Base-by-base conservation (phyloP, 805 yeast species). In the Hanseniaspora mollemarum region DNA sequence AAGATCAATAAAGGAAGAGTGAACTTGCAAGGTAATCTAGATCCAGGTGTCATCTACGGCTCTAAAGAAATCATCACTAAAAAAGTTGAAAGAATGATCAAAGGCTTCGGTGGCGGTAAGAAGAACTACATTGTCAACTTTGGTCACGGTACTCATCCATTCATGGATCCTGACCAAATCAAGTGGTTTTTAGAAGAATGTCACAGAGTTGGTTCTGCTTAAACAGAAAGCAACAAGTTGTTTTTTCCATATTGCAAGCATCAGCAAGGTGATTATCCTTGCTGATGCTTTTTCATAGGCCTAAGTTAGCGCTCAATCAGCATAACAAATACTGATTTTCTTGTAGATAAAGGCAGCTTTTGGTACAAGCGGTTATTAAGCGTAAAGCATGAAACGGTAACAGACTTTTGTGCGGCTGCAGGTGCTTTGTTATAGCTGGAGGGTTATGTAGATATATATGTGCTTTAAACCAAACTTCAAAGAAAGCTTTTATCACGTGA, bases 81-180 rank as follows among this genome's bases (percentile, higher is more conserved):
- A 55, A 87, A 87, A 68, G 95, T 85, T 16, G 84, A 84, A 67
- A 74, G 73, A 56, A 92, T 92, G 98, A 82, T 92, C 54, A 64
- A 72, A 53, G 94, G 88, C 6, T 92, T 92, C 63, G 92, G 92
- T n/a, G 94, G 94, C 41, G 96, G 96, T 21, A 87, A 87, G 66
- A 78, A 84, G 61, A 76, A 82, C 60, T 92, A 92, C 69, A 90
- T 92, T 57, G 81, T 90, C 59, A 92, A 92, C 71, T 84, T 92
- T 62, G 98, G 98, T 43, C 98, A 92, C 60, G 98, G 98, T 16
- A 92, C 98, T 21, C 96, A 87, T 64, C 98, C 98, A 21, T 87
- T 85, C 68, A 87, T 92, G 95, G 83, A 86, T 56, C 95, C 97
- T 10, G 95, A 84, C 56, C 83, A 83, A 65, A 77, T 92, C 55